Percentiles rank a stretch among this genome's conserved stretches.
These are phyloP conservation scores for Colletotrichum somersetense DNA, from an alignment of 2,329 filamentous ascomycete genomes.

Conservation along the genomic window DNA sequence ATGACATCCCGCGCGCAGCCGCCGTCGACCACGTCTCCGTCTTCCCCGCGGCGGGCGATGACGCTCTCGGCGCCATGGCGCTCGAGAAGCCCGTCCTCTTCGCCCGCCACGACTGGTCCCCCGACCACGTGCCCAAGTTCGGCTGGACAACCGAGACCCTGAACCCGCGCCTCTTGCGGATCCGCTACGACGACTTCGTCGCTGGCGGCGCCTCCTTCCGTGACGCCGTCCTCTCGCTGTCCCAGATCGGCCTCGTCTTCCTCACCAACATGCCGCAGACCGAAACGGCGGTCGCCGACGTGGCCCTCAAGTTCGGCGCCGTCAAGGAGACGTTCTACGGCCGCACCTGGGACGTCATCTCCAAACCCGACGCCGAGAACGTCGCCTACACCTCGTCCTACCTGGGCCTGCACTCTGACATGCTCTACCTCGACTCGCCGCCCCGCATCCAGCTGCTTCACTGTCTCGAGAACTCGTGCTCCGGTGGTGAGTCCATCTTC, in stretches of 20 bases:
- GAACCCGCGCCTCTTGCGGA: constrained; percentile 61
- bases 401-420: constrained; percentile 92
- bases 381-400: constrained; percentile 88
- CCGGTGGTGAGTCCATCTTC: constrained; percentile 89
- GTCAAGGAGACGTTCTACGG: constrained; percentile 93
- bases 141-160: constrained; percentile 59
- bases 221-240: constrained; percentile 72
- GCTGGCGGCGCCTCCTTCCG: constrained; percentile 67
- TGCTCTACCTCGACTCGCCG: constrained; percentile 85
- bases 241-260: constrained; percentile 80
- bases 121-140: not conserved
- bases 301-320: constrained; percentile 80
- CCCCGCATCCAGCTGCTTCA: constrained; percentile 90
- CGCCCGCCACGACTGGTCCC: not conserved
- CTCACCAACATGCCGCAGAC: constrained; percentile 79
- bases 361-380: constrained; percentile 86
- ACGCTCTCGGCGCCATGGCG: constrained; percentile 30
- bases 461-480: constrained; percentile 83
- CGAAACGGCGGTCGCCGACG: constrained; percentile 72
- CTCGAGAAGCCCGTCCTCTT: not conserved
- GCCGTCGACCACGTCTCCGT: constrained; percentile 51
- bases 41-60: constrained; percentile 50
- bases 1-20: constrained; percentile 55
- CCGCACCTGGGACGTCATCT: constrained; percentile 88
- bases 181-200: constrained; percentile 82